Evolutionary conservation across 441 rosid genomes (phyloP), one percentile per base, ranked within the genome.

Genomic region (Populus tomentosa): DNA sequence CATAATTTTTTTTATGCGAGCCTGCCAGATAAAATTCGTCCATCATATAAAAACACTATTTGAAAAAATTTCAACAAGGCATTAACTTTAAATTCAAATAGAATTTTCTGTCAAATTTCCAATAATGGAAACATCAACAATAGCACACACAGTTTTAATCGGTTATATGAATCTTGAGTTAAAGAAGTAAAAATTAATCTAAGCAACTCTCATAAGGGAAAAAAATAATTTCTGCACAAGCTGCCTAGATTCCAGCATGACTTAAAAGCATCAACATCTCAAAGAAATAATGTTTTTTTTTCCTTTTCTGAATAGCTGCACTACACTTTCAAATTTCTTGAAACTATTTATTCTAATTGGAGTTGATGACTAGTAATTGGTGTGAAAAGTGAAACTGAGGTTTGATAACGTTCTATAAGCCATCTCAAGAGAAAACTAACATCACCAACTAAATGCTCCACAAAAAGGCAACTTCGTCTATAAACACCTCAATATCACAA

Each of bases 1-100:
- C 98, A 95, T 95, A 80, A 95, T 95, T 81, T 95, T 95, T 70
- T 95, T 95, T 28, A 95, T 93, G 23, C 98, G 91, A 73, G 98
- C 97, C 99, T 95, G 95, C 61, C 71, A 75, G 72, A 77, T 46
- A n/a, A 67, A 77, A 21, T 53, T 50, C 61, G 74, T 73, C 59
- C 56, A 74, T 76, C 70, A 81, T 79, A 53, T 56, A 28, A 56
- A 62, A 69, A 53, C 21, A 13, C 32, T 23, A 67, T n/a, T 68
- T 18, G 16, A 32, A 26, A 28, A 56, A 33, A 28, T 32, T 33
- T 23, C 32, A 35, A 35, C 65, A 50, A 67, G 36, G 77, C 11
- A 21, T 33, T 59, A 33, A 56, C 68, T 33, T 46, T 30, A 26
- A 70, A 50, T 38, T 36, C 69, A 62, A 30, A 63, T 53, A 62